Base-by-base conservation (phyloP, 106 monocot genomes). In the Agapanthus africanus region DNA sequence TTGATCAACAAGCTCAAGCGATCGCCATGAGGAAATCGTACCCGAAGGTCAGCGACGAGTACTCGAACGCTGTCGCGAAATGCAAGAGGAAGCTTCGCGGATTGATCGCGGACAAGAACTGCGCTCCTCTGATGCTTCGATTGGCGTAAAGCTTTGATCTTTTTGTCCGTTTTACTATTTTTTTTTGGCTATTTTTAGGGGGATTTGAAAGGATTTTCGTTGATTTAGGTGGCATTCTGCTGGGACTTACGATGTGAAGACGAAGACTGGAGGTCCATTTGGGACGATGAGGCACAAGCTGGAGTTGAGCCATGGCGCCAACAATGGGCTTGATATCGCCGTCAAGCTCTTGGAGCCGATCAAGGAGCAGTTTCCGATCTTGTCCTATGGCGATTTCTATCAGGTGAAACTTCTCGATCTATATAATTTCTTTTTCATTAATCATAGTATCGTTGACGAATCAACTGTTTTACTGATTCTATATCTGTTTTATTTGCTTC, bases 81-180 rank as follows among this genome's bases (percentile, higher is more conserved):
- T 40, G 56, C 71, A 78, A 72, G 87, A 77, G 40, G 76, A 94
- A 94, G 87, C 87, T 94, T 49, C 80, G 90, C 0, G 94, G 81
- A 5, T 51, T 94, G 66, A 90, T 94, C 83, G 80, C 85, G 46
- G 94, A 90, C 85, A 94, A 94, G 85, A 82, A 83, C 78, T 94
- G 94, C 79, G 94, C 94, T 40, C 90, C 94, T 21, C 26, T 94
- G 40, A 94, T 94, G 72, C 90, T 94, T 52, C 90, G 94, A 35
- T 11, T 94, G 23, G 93, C 84, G 90, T 93, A 73, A 56, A 30
- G 11, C 30, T 30, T 28, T 11, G 56, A 56, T 4, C n/a, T n/a
- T n/a, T n/a, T n/a, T n/a, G n/a, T n/a, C n/a, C n/a, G n/a, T n/a
- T n/a, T n/a, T n/a, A n/a, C n/a, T n/a, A n/a, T n/a, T n/a, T n/a